phyloP scores from a whole-genome alignment of 495 filamentous ascomycete genomes.

The Hyphodiscus hymeniophilus region DNA sequence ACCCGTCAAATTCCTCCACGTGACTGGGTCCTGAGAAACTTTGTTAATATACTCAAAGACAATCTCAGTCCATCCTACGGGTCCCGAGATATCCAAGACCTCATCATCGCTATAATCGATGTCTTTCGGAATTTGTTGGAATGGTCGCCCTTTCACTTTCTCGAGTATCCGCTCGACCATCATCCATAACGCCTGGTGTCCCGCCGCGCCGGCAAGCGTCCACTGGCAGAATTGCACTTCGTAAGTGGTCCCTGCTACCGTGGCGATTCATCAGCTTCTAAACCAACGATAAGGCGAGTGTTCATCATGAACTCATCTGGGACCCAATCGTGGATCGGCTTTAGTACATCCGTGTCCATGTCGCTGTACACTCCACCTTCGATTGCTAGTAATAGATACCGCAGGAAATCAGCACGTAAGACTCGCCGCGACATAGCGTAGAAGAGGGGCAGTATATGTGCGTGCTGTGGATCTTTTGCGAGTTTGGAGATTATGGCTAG shows the following conservation, averaged over 20 bases:
- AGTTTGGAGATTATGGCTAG: constrained; percentile 2
- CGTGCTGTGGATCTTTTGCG: background rate
- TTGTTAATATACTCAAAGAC: constrained; percentile 22
- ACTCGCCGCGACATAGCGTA: background rate
- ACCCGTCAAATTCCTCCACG: constrained; percentile 15
- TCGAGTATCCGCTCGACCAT: constrained; percentile 19
- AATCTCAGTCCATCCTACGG: constrained; percentile 23
- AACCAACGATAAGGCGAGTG: constrained; percentile 31
- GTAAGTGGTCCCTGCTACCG: constrained; percentile 21
- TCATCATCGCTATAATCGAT: constrained; percentile 7
- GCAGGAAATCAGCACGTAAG: constrained; percentile 33
- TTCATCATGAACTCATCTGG: constrained; percentile 22
- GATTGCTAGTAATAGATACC: constrained; percentile 39
- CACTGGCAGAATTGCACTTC: constrained; percentile 33
- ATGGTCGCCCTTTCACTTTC: constrained; percentile 11
- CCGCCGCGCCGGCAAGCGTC: constrained; percentile 31
- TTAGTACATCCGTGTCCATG: constrained; percentile 31
- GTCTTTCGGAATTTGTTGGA: background rate
- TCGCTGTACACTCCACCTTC: constrained; percentile 46
- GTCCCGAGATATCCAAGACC: constrained; percentile 26
- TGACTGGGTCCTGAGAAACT: constrained; percentile 6
- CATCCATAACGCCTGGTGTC: constrained; percentile 18
- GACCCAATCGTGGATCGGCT: constrained; percentile 32
- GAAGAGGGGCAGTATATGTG: background rate
- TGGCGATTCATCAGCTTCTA: constrained; percentile 32